Conservation (phyloP, 2,329 filamentous ascomycete species). For the Diplodia seriata region DNA sequence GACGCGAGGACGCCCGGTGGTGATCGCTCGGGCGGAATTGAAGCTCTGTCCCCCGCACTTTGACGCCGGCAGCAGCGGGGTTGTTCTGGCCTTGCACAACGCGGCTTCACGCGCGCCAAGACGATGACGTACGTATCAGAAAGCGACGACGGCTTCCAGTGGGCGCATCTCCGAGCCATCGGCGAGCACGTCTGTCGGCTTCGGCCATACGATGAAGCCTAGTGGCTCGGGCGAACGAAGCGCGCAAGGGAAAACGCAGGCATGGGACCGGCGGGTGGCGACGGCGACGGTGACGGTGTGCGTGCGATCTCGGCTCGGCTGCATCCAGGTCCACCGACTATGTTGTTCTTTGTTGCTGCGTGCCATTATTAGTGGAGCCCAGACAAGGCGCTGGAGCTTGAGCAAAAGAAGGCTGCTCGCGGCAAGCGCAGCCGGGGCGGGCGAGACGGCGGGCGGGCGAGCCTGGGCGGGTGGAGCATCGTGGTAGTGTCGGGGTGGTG, state of each 20-base stretch:
- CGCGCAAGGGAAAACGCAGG: neutral
- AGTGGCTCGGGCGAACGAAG: neutral
- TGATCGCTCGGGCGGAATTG: neutral
- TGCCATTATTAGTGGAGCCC: neutral
- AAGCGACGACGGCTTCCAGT: neutral
- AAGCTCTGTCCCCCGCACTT: neutral
- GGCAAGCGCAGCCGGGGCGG: neutral
- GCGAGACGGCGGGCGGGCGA: neutral
- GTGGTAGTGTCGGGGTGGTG: neutral
- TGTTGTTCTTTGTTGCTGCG: neutral
- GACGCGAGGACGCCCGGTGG: neutral
- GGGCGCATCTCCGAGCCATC: neutral
- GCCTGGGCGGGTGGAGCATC: neutral
- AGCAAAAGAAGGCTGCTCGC: neutral
- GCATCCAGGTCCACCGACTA: neutral
- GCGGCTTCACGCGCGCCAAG: slow-evolving; percentile 5
- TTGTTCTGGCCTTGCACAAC: neutral
- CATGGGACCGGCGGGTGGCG: neutral
- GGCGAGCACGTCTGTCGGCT: neutral
- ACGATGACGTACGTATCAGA: slow-evolving; percentile 1
- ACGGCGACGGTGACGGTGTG: neutral
- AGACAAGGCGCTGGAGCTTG: neutral
- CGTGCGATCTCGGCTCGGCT: neutral
- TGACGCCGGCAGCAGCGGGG: neutral
- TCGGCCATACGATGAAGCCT: neutral